phyloP scores from a whole-genome alignment of 768 basidiomycete genomes.

The Collybia nuda region DNA sequence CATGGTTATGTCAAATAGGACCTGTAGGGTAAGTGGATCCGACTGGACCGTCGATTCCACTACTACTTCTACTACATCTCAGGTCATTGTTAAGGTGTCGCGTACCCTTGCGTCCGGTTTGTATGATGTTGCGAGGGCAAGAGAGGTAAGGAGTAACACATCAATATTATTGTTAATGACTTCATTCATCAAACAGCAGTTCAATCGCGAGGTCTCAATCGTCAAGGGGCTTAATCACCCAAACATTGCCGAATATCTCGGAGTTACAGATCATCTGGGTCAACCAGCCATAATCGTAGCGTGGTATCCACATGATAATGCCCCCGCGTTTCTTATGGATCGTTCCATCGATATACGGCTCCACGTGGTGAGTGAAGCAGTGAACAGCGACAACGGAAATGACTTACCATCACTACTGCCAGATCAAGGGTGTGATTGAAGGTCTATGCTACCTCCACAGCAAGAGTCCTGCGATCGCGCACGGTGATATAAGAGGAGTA shows the following conservation, averaged over 20 bases:
- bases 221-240: constrained; percentile 49
- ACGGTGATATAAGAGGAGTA: constrained; percentile 29
- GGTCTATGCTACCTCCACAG: constrained; percentile 45
- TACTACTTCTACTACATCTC: background rate
- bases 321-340: constrained; percentile 36
- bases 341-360: constrained; percentile 21
- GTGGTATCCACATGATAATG: constrained; percentile 49
- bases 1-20: too few species aligned
- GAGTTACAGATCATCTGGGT: constrained; percentile 36
- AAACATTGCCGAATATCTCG: constrained; percentile 45
- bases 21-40: too few species aligned
- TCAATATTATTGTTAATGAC: background rate
- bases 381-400: too few species aligned
- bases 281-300: constrained; percentile 36
- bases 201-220: constrained; percentile 44
- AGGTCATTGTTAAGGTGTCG: background rate
- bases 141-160: constrained; percentile 30
- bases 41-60: too few species aligned
- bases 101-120: background rate
- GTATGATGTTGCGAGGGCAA: constrained; percentile 29
- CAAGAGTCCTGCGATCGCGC: constrained; percentile 31
- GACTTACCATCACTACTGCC: background rate
- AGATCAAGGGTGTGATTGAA: constrained; percentile 42
- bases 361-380: constrained; percentile 29
- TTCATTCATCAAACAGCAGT: constrained; percentile 22